A percentile compares a stretch with the other conserved stretches of the same genome.
Evolutionary conservation across 2,329 filamentous ascomycete genomes (phyloP).

Genomic region (Orbilia javanica): DNA sequence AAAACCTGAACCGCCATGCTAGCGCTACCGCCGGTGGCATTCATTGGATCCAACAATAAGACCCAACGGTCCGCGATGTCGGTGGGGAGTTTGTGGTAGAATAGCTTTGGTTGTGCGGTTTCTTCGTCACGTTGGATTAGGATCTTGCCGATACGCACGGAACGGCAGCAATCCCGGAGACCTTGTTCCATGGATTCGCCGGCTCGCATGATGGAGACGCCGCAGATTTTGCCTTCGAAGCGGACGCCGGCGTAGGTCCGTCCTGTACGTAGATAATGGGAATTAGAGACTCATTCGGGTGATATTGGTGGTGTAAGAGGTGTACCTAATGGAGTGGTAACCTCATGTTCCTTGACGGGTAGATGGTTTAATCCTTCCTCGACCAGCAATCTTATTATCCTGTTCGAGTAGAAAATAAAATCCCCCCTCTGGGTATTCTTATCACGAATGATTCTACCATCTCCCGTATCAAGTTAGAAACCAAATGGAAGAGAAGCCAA

Average conservation of each 20-base stretch:
- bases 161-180: slow-evolving; percentile 93
- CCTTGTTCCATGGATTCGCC: slow-evolving; percentile 99
- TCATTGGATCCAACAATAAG: slow-evolving; percentile 96
- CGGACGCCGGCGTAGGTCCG: slow-evolving; percentile 82
- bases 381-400: slow-evolving; percentile 94
- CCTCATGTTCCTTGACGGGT: slow-evolving; percentile 86
- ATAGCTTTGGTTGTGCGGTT: slow-evolving; percentile 88
- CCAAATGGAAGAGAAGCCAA: too few relatives aligned
- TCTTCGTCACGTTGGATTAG: slow-evolving; percentile 98
- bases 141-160: slow-evolving; percentile 98
- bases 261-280: background rate
- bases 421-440: slow-evolving; percentile 90
- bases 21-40: slow-evolving; percentile 95
- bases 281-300: background rate
- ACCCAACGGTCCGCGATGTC: slow-evolving; percentile 96
- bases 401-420: slow-evolving; percentile 99
- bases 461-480: slow-evolving; percentile 9
- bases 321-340: slow-evolving; percentile 86
- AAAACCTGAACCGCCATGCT: slow-evolving; percentile 97
- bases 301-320: background rate
- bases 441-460: slow-evolving; percentile 88
- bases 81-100: slow-evolving; percentile 96
- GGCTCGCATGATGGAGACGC: slow-evolving; percentile 97
- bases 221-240: slow-evolving; percentile 98
- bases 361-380: slow-evolving; percentile 98